Base-by-base conservation (phyloP, 768 basidiomycete genomes). In the Calocera cornea region DNA sequence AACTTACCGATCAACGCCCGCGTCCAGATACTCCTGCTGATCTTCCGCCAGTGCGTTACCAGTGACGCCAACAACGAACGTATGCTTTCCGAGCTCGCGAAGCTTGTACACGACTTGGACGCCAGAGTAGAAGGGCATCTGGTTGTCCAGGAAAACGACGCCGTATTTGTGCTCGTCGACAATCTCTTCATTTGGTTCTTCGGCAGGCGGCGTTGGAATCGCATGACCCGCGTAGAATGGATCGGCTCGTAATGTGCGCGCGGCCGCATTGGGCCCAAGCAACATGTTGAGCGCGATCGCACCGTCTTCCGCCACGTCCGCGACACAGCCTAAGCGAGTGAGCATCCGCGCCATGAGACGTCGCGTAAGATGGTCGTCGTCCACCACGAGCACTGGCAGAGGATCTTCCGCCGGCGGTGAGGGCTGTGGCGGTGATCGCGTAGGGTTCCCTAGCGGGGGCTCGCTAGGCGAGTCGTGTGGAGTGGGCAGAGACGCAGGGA, bases 241-340 rank as follows among this genome's bases (percentile, higher is more conserved):
- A 27, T 60, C 54, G 54, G 54, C 11, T 5, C 54, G 24, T 33
- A 22, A 40, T 64, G 49, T 44, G 22, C 38, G 68, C n/a, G 66
- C 68, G 7, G 33, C 49, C 1, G 65, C 41, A 12, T 65, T 68
- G 16, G 66, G 68, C 34, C 85, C 84, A 5, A 89, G 72, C 34
- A 91, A 85, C 81, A 89, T 80, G 68, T 89, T 84, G 65, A 92
- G 77, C 24, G 90, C 90, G 38, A 86, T 75, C 72, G 87, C 83
- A 5, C 92, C 92, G 72, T 95, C 92, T 78, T 93, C 89, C 12
- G 92, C 92, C 19, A 84, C 85, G 16, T 83, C 79, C n/a, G 93
- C 90, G 34, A 76, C 75, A 75, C 90, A 92, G 0, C 92, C 90
- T 1, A 93, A 79, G 38, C 90, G 81, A n/a, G 83, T 83, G 47